Base-by-base conservation (phyloP, 2,329 filamentous ascomycete genomes). In the Sclerotinia subarctica region DNA sequence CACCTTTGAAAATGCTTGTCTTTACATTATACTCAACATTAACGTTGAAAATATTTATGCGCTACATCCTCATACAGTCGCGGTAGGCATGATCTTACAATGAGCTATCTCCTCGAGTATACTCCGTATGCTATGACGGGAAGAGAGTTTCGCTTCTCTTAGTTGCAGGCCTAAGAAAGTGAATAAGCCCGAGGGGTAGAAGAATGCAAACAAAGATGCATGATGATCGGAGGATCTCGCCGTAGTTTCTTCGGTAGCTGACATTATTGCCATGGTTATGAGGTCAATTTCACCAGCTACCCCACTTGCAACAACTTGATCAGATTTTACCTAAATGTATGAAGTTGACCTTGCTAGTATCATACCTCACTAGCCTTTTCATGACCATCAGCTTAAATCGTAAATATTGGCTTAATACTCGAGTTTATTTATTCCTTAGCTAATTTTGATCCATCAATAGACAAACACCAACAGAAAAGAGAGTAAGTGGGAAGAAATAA, bases 191-290 rank as follows among this genome's bases (percentile, higher is more conserved):
- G 59, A 62, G 29, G 15, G n/a, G n/a, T 17, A 17, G 5, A 52
- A 15, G 42, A 53, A 53, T 60, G 32, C 15, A 21, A 54, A 60
- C 21, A 15, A 66, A 66, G 64, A 26, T 8, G n/a, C 29, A 51
- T 38, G 47, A 26, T 51, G 29, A 38, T 66, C 64, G 54, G 64
- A 49, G 53, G 44, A 66, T 51, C 64, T 66, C 64, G 64, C 64
- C 64, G 64, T 66, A 19, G 53, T 60, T 52, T 66, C 54, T 66
- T 66, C 64, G 64, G 54, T 26, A 60, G 52, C 32, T 60, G n/a
- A 10, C 4, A 60, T 60, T n/a, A 49, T 65, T 54, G 52, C 49
- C 53, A 66, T 60, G 58, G 44, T 29, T 60, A 66, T 66, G 38
- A 56, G 51, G 44, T 38, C 54, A 32, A 66, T 66, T 59, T 59